phyloP scores from a whole-genome alignment of 345 rosid genomes.

The Populus euphratica region DNA sequence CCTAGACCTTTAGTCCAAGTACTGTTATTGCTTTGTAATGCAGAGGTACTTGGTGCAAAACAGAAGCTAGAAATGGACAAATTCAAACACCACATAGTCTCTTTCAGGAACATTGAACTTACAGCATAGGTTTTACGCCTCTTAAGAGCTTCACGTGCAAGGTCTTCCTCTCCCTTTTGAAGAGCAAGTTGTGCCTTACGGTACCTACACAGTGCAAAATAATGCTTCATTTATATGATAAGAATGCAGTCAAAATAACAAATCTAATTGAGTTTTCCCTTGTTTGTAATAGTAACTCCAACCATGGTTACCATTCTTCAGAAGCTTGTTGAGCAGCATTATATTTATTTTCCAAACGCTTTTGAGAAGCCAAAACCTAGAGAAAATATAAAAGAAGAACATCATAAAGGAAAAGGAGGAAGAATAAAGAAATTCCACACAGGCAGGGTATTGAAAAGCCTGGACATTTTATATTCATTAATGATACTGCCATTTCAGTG shows the following conservation, averaged over 20 bases:
- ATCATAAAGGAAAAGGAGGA: background rate
- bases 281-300: conserved; percentile 1
- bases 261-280: background rate
- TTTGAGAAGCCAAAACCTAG: conserved; percentile 77
- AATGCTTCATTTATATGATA: background rate
- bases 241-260: background rate
- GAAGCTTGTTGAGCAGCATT: conserved; percentile 69
- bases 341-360: conserved; percentile 66
- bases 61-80: background rate
- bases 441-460: background rate
- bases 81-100: background rate
- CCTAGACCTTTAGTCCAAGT: background rate
- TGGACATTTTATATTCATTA: background rate
- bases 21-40: background rate
- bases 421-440: background rate
- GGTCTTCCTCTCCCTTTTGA: conserved; percentile 77
- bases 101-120: conserved; percentile 23
- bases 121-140: conserved; percentile 74
- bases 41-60: background rate
- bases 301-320: conserved; percentile 54
- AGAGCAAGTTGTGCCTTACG: conserved; percentile 78
- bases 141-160: conserved; percentile 83
- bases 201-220: conserved; percentile 42
- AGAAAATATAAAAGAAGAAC: conserved; percentile 8
- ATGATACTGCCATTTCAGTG: background rate